Base-by-base conservation (phyloP, 331 rosid species). In the Arachis monticola region DNA sequence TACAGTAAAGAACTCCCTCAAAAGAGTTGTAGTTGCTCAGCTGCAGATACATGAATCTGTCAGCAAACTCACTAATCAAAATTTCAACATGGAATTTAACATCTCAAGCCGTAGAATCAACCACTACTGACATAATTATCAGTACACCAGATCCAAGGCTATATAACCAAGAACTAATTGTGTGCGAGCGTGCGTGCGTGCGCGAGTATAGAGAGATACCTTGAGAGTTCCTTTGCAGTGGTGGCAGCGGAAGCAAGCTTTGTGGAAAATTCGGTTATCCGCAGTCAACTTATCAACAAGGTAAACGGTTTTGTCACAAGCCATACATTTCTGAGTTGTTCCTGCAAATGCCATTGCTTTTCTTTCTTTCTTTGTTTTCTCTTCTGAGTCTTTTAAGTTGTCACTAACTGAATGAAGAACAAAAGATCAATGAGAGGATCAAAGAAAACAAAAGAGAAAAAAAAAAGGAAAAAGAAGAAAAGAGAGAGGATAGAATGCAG, bases 301-400 rank as follows among this genome's bases (percentile, higher is more conserved):
- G 83, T 95, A 95, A 13, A 95, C 99, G 1, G 97, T 95, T 81
- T 92, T 95, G 79, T 86, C 97, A 83, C 99, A 95, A 41, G 99
- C 99, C 99, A 95, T 95, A 79, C 99, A 95, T 61, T 95, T 95
- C 90, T 95, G 99, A 72, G 97, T 95, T 81, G 99, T 95, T 80
- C 99, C 99, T 79, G 97, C 97, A 87, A 95, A 95, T 73, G 99
- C 99, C 99, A 92, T 94, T 6, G 46, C 59, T 75, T 64, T 62
- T 47, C 60, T 62, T 66, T 5, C 51, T 65, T 75, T 64, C 66
- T 47, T 64, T 66, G 72, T 57, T 77, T 58, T 65, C 64, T 73
- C 41, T 12, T 75, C 44, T 72, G 42, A 47, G 60, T 32, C 60
- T 73, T 60, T 76, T 45, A 70, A 40, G 55, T 42, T 76, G 70